A percentile compares a stretch with the other conserved stretches of the same genome.
Evolutionary conservation across 75 land plant species (phyloP).

Genomic region (Pinus tabuliformis): DNA sequence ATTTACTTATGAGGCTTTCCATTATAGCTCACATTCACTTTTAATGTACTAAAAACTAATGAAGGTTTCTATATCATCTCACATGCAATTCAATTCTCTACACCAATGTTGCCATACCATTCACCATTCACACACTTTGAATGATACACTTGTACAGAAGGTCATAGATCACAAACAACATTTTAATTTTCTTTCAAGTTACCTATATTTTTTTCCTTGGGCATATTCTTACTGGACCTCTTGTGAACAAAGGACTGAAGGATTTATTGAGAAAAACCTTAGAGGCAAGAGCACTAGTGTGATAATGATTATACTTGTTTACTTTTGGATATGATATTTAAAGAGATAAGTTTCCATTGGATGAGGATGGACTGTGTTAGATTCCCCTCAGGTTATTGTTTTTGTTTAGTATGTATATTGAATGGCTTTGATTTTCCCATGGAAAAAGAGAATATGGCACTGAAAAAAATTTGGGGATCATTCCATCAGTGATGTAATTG

Average conservation of each 20-base stretch:
- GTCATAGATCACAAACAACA: background rate
- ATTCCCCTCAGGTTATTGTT: background rate
- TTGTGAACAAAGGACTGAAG: background rate
- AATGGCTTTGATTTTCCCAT: constrained; percentile 6
- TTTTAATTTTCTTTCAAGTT: background rate
- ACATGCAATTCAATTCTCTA: no score
- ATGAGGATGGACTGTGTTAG: background rate
- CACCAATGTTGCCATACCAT: background rate
- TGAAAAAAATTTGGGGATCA: constrained; percentile 45
- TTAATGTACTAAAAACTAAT: background rate
- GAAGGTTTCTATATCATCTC: background rate
- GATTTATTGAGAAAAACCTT: background rate
- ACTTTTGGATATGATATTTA: background rate
- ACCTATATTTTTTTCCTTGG: background rate
- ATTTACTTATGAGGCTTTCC: background rate
- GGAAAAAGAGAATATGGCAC: constrained; percentile 7
- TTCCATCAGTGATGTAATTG: constrained; percentile 52
- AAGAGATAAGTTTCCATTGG: background rate
- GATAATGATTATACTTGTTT: no score
- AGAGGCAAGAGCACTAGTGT: background rate
- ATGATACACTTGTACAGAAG: background rate
- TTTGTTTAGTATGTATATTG: background rate
- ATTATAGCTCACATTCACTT: background rate
- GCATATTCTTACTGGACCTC: background rate
- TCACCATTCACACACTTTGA: background rate